Conservation (phyloP, 208 protist species). For the Trypanosoma cruzi region DNA sequence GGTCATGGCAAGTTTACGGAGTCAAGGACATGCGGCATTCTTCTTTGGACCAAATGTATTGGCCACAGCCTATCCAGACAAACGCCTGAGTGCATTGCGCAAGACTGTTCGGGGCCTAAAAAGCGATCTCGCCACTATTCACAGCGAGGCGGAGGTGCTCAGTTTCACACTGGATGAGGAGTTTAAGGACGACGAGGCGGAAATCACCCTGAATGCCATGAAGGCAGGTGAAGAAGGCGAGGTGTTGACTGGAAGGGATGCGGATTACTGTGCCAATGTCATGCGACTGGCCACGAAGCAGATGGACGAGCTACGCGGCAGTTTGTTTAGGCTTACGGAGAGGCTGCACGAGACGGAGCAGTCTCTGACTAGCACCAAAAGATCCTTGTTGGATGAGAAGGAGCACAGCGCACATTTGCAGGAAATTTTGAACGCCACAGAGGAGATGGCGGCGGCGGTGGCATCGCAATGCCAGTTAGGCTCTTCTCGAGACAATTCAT, state of each 20-base stretch:
- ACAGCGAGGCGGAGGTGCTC: slow-evolving; percentile 20
- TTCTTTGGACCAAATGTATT: neutral
- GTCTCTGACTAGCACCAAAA: neutral
- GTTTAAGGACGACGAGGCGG: no score
- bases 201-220: neutral
- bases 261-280: neutral
- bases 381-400: neutral
- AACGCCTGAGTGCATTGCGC: neutral
- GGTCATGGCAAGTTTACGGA: neutral
- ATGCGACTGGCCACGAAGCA: slow-evolving; percentile 12
- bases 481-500: neutral
- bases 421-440: neutral
- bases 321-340: slow-evolving; percentile 1
- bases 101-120: neutral
- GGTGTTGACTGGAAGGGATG: neutral
- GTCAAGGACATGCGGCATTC: neutral
- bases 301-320: slow-evolving; percentile 11
- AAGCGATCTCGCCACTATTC: neutral
- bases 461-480: slow-evolving; percentile 11
- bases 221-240: neutral
- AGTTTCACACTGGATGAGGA: slow-evolving; percentile 17
- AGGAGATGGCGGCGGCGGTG: slow-evolving; percentile 2
- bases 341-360: neutral
- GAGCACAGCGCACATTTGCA: slow-evolving; percentile 1
- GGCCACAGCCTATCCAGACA: neutral